Conservation (phyloP, 371 early-diverging fungal genomes). For the Mortierella sp. region DNA sequence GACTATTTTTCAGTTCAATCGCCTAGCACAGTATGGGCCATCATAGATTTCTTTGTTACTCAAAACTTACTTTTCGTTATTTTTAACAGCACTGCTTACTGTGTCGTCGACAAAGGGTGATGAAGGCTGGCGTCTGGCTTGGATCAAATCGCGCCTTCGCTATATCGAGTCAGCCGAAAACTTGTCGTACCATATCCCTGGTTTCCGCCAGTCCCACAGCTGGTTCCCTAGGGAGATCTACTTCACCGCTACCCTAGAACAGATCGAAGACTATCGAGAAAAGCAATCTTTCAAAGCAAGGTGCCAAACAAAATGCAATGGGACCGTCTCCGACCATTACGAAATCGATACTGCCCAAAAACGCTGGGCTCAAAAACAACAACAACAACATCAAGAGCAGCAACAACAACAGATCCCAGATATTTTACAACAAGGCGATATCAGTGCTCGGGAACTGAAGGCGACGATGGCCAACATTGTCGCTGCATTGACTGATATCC, state of each 20-base stretch:
- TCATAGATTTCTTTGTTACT: no score
- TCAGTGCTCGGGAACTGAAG: no score
- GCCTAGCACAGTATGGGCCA: no score
- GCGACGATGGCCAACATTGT: no score
- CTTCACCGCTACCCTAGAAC: conserved; percentile 10
- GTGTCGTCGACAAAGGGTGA: conserved; percentile 20
- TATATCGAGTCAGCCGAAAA: conserved; percentile 42
- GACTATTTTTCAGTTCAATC: no score
- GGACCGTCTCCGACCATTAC: no score
- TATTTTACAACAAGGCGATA: no score
- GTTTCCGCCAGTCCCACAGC: conserved; percentile 15
- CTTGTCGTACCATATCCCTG: conserved; percentile 25
- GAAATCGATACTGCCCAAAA: no score
- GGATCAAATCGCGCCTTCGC: conserved; percentile 21
- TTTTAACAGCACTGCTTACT: conserved; percentile 14
- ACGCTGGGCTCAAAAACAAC: no score
- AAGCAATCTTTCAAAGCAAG: conserved; percentile 1
- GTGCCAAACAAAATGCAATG: no score
- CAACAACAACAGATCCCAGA: neutral
- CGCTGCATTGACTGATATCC: no score
- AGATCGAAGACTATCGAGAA: conserved; percentile 8
- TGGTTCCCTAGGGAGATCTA: conserved; percentile 25
- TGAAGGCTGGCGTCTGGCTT: conserved; percentile 33
- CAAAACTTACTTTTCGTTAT: neutral
- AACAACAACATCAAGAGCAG: no score